phyloP scores from a whole-genome alignment of 495 filamentous ascomycete species.

The Penicillium lagena region DNA sequence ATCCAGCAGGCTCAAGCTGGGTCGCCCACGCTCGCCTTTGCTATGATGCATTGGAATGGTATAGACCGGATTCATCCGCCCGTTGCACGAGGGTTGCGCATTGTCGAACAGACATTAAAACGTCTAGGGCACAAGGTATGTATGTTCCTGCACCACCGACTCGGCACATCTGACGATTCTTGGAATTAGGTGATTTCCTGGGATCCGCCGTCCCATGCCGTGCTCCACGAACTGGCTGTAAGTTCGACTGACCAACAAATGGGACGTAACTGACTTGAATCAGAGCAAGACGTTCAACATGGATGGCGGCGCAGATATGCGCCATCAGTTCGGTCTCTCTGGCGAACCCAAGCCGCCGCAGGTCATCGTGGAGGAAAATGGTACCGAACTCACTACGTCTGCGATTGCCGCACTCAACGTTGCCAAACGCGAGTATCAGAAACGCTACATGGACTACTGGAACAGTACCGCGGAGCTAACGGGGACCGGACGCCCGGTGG shows the following conservation, averaged over 20 bases:
- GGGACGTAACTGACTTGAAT: conserved; percentile 1
- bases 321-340: conserved; percentile 43
- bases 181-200: conserved; percentile 48
- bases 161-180: too few relatives aligned
- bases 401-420: conserved; percentile 51
- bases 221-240: conserved; percentile 25
- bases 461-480: conserved; percentile 49
- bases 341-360: conserved; percentile 45
- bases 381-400: conserved; percentile 30
- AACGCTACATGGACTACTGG: conserved; percentile 66
- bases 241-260: conserved; percentile 23
- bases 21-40: conserved; percentile 42
- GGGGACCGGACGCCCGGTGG: conserved; percentile 51
- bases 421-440: conserved; percentile 51
- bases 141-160: too few relatives aligned
- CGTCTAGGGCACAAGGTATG: conserved; percentile 34
- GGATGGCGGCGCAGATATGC: conserved; percentile 45
- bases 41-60: conserved; percentile 45
- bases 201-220: conserved; percentile 47
- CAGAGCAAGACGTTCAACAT: conserved; percentile 28
- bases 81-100: conserved; percentile 45
- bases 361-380: conserved; percentile 16
- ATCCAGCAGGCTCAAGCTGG: conserved; percentile 24
- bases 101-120: conserved; percentile 43
- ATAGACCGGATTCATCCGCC: conserved; percentile 44